Conservation (phyloP, 768 basidiomycete species). For the Boletus rubescentipes region DNA sequence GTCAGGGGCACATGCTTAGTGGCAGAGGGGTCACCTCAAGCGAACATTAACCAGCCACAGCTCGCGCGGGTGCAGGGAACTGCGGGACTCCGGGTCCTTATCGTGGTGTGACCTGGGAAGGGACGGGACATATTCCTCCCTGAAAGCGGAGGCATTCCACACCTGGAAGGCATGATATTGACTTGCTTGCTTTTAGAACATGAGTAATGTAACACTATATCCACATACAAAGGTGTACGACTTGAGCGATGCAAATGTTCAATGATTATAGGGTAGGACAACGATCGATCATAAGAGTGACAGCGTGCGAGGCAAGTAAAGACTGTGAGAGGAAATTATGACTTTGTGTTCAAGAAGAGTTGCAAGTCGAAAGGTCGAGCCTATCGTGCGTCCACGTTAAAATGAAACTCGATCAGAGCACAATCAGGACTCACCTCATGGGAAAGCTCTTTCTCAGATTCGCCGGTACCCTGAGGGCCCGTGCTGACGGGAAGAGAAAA, state of each 20-base stretch:
- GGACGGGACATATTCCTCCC: not conserved
- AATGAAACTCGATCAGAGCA: not conserved
- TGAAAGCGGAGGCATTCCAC: not conserved
- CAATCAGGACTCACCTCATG: constrained; percentile 35
- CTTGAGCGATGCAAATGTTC: constrained; percentile 17
- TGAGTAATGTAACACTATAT: constrained; percentile 30
- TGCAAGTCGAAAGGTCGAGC: constrained; percentile 56
- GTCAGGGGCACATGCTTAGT: constrained; percentile 14
- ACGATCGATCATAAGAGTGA: constrained; percentile 1
- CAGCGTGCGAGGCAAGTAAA: not conserved
- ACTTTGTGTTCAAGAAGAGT: constrained; percentile 49
- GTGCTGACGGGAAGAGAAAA: constrained; percentile 42
- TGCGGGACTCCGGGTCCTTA: not conserved
- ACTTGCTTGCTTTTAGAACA: constrained; percentile 18
- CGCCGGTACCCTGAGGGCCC: constrained; percentile 20
- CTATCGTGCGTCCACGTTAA: constrained; percentile 17
- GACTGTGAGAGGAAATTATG: constrained; percentile 30
- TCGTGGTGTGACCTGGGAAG: not conserved
- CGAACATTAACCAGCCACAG: too few species aligned
- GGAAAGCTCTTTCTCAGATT: constrained; percentile 34
- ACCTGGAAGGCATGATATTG: not conserved
- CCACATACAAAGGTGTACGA: constrained; percentile 14
- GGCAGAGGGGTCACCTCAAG: constrained; percentile 18
- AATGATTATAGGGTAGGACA: constrained; percentile 7
- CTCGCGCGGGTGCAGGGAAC: not conserved